Conservation (phyloP, 352 stramenopile genomes). For the Phytophthora sp. region DNA sequence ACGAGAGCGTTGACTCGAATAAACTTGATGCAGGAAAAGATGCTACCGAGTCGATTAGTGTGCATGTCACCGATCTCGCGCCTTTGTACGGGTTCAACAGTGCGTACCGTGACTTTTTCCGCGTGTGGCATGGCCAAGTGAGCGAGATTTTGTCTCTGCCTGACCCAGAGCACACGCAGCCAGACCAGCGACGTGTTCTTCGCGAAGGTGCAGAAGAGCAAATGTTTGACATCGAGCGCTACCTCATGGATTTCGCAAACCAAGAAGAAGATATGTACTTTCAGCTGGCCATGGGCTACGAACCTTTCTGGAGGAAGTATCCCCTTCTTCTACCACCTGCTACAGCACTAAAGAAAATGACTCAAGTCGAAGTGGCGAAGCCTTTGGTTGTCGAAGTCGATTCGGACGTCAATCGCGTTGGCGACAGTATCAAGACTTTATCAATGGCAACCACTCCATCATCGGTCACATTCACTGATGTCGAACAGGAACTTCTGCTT, state of each 20-base stretch:
- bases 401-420: conserved; percentile 29
- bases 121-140: conserved; percentile 92
- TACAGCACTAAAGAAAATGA: conserved; percentile 3
- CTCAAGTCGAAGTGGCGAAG: conserved; percentile 13
- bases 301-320: conserved; percentile 89
- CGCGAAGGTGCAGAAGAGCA: conserved; percentile 89
- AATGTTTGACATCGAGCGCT: conserved; percentile 96
- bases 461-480: conserved; percentile 50
- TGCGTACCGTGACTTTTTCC: conserved; percentile 93
- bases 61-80: conserved; percentile 55
- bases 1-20: conserved; percentile 12
- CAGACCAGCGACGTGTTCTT: conserved; percentile 69
- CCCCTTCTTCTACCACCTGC: conserved; percentile 26
- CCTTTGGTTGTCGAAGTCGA: conserved; percentile 53
- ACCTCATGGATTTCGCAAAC: conserved; percentile 94
- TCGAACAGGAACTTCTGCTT: conserved; percentile 77
- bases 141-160: conserved; percentile 94
- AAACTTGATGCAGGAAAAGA: conserved; percentile 21
- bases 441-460: conserved; percentile 22
- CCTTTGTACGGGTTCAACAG: conserved; percentile 95
- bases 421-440: conserved; percentile 30
- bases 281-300: conserved; percentile 86
- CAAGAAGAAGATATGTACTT: conserved; percentile 94
- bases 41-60: conserved; percentile 16
- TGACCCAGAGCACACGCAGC: conserved; percentile 84